Percentiles rank a stretch among this genome's conserved stretches.
Evolutionary conservation across 1,284 basidiomycete genomes (phyloP).

Genomic region (Neotropicomus parvogracilis): DNA sequence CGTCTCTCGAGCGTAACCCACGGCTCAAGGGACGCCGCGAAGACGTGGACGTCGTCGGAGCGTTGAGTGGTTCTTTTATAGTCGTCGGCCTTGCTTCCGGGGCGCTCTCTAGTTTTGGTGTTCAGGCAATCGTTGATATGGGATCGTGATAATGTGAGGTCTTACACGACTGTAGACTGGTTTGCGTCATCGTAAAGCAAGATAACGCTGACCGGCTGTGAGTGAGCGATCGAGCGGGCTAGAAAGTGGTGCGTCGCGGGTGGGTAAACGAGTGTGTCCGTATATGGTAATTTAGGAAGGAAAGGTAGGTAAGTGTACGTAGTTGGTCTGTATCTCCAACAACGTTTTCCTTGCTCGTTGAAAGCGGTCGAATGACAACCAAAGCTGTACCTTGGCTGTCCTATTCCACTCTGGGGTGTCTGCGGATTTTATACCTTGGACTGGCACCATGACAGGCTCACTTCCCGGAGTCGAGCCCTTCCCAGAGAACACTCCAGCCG

Average conservation of each 20-base stretch:
- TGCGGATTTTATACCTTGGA: background rate
- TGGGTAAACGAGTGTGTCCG: no score
- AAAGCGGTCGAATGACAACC: no score
- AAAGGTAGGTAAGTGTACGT: no score
- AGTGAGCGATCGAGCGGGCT: no score
- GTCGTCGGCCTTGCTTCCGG: constrained; percentile 74
- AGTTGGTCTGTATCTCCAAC: no score
- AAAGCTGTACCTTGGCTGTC: no score
- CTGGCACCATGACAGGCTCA: background rate
- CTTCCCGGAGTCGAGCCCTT: background rate
- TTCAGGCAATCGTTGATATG: constrained; percentile 58
- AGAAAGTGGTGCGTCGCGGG: no score
- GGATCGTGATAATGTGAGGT: constrained; percentile 2
- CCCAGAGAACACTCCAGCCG: background rate
- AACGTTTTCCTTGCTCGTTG: no score
- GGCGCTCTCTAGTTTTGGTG: constrained; percentile 75
- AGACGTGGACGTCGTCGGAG: constrained; percentile 82
- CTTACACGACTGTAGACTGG: no score
- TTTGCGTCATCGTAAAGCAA: no score
- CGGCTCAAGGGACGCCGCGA: constrained; percentile 33
- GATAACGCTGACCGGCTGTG: no score
- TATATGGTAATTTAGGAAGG: no score
- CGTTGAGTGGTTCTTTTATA: constrained; percentile 73
- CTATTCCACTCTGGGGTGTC: background rate
- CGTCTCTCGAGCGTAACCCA: constrained; percentile 1